These are phyloP conservation scores for Rossbeevera mucosa DNA, from an alignment of 768 basidiomycete species.

Conservation along the genomic window DNA sequence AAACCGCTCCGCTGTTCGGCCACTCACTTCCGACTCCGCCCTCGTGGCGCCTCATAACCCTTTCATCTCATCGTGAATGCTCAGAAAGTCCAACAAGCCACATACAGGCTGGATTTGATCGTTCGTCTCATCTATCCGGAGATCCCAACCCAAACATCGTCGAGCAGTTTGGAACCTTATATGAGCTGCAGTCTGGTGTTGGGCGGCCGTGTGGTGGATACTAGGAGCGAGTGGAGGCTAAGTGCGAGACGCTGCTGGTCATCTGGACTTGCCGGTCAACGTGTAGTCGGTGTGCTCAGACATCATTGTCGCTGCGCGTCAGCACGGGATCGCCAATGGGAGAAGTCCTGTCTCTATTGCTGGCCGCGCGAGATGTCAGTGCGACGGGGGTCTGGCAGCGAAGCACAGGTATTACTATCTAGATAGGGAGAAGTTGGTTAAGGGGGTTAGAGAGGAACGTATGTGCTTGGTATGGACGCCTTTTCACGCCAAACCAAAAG, in stretches of 20 bases:
- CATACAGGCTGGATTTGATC: conserved; percentile 79
- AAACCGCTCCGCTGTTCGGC: conserved; percentile 6
- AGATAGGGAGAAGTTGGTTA: conserved; percentile 74
- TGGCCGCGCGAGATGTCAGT: conserved; percentile 86
- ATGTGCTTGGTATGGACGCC: too few relatives aligned
- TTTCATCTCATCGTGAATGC: conserved; percentile 64
- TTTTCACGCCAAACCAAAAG: background rate
- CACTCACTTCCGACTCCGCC: conserved; percentile 20
- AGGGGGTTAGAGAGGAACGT: too few relatives aligned
- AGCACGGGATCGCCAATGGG: conserved; percentile 88
- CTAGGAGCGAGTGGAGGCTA: conserved; percentile 96
- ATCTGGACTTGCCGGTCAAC: conserved; percentile 77
- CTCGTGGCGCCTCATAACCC: conserved; percentile 69
- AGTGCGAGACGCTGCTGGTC: conserved; percentile 81
- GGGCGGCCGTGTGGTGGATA: conserved; percentile 95
- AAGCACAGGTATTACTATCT: conserved; percentile 78
- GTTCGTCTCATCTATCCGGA: conserved; percentile 89
- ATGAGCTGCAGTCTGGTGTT: conserved; percentile 88
- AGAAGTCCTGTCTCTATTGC: conserved; percentile 97
- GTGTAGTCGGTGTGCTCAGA: conserved; percentile 81
- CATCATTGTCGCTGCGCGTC: conserved; percentile 74
- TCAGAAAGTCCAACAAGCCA: conserved; percentile 51
- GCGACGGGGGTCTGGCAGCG: conserved; percentile 89
- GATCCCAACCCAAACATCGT: conserved; percentile 91
- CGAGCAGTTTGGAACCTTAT: conserved; percentile 98